Evolutionary conservation across 2,329 filamentous ascomycete genomes (phyloP).

Genomic region (Phoma sp.): DNA sequence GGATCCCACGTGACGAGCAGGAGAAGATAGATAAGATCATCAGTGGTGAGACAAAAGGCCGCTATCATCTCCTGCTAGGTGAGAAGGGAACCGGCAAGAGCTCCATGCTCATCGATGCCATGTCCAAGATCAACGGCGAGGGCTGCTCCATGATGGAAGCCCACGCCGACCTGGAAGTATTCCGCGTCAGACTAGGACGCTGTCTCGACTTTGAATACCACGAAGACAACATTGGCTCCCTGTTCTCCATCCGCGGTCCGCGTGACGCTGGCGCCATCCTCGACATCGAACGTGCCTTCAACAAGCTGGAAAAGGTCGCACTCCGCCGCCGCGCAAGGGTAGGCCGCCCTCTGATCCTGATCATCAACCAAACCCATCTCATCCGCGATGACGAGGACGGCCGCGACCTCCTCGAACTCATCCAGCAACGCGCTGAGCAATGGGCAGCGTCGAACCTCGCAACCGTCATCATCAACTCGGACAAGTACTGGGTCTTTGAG

Average conservation of each 20-base stretch:
- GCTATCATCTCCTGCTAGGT: slow-evolving; percentile 90
- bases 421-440: slow-evolving; percentile 94
- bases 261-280: slow-evolving; percentile 90
- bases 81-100: slow-evolving; percentile 98
- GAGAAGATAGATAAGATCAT: slow-evolving; percentile 82
- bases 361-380: slow-evolving; percentile 93
- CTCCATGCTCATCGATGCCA: slow-evolving; percentile 94
- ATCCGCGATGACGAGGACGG: slow-evolving; percentile 91
- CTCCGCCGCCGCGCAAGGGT: slow-evolving; percentile 69
- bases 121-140: slow-evolving; percentile 89
- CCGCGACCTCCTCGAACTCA: slow-evolving; percentile 88
- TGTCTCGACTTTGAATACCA: slow-evolving; percentile 96
- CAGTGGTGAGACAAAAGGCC: slow-evolving; percentile 73
- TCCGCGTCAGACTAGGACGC: slow-evolving; percentile 90
- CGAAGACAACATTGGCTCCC: slow-evolving; percentile 95
- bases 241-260: slow-evolving; percentile 93
- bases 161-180: slow-evolving; percentile 93
- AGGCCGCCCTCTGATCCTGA: slow-evolving; percentile 80
- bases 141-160: slow-evolving; percentile 96
- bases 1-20: slow-evolving; percentile 88
- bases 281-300: slow-evolving; percentile 95
- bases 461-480: slow-evolving; percentile 92
- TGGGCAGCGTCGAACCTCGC: slow-evolving; percentile 94
- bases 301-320: slow-evolving; percentile 97
- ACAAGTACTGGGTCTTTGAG: slow-evolving; percentile 99